Evolutionary conservation across 1,139 yeast genomes (phyloP), one percentile per base, ranked within the genome.

Genomic region (Kluyveromyces sp.): DNA sequence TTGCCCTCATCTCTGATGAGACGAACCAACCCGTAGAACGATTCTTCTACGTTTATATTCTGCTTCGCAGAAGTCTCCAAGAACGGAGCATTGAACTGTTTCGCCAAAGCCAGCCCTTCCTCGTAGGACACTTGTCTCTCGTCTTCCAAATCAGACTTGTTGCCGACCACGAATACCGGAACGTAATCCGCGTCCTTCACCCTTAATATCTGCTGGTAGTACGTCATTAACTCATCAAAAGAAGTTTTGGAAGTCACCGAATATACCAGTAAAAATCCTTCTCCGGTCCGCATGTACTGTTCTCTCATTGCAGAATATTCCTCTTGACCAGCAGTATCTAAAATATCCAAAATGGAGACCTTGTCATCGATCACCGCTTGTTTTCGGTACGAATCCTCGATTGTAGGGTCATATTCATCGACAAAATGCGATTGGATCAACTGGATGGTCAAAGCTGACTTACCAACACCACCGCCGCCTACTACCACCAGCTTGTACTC

Each of bases 401-500:
- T 92, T 16, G 98, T 92, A 13, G 98, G 98, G 67, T 94, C 97
- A 58, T 92, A 92, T 56, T 92, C 96, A 63, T 87, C 95, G 33
- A 89, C 95, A 62, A 89, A 89, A 63, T 87, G 95, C 45, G 88
- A 79, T 63, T 88, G 96, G 49, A 88, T 86, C 56, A 83, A 71
- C 65, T 88, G 94, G 52, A 89, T 88, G 43, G 96, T 89, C 52
- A 89, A 71, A 8, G 97, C 97, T 9, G 95, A 85, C 65, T 92
- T 92, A 68, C 98, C 98, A 48, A 92, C 97, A 66, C 96, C 96
- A 66, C 97, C 97, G 41, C 96, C 97, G 46, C 97, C 97, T 42
- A 92, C 95, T 46, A 92, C 96, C 17, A 89, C 96, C 50, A 92
- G 70, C 62, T 89, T 87, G 65, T 82, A 87, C 64, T 83, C 94